A percentile compares a stretch with the other conserved stretches of the same genome.
Evolutionary conservation across 352 stramenopile genomes (phyloP).

Genomic region (Phytophthora citrophthora): DNA sequence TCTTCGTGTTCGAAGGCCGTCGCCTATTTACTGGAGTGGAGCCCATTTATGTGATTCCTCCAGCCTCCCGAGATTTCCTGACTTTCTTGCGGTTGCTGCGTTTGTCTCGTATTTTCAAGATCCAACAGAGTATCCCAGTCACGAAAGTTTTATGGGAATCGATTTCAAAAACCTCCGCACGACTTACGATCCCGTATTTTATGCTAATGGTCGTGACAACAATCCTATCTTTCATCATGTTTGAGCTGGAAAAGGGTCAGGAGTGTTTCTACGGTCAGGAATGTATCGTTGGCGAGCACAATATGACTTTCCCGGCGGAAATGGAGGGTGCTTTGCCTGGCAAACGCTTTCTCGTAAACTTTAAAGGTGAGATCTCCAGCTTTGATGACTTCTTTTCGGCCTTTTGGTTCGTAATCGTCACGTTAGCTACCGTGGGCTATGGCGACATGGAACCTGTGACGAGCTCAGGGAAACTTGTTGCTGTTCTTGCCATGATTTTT

Average conservation of each 20-base stretch:
- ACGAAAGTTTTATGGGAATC: conserved; percentile 80
- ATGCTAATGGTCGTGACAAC: conserved; percentile 80
- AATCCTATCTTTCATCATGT: conserved; percentile 83
- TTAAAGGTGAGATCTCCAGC: conserved; percentile 67
- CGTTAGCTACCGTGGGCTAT: conserved; percentile 73
- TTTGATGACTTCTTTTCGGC: conserved; percentile 86
- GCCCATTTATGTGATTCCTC: conserved; percentile 73
- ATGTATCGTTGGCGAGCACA: conserved; percentile 63
- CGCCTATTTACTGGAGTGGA: conserved; percentile 36
- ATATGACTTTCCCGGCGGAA: conserved; percentile 64
- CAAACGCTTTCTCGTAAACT: conserved; percentile 79
- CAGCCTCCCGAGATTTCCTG: conserved; percentile 64
- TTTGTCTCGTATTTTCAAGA: conserved; percentile 80
- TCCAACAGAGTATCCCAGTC: conserved; percentile 80
- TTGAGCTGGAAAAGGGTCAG: conserved; percentile 76
- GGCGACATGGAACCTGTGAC: conserved; percentile 80
- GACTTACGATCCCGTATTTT: conserved; percentile 80
- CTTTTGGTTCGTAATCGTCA: conserved; percentile 89
- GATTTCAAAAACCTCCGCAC: conserved; percentile 82
- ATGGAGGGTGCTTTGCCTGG: conserved; percentile 54
- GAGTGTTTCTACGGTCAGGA: conserved; percentile 79
- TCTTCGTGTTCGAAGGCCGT: conserved; percentile 63
- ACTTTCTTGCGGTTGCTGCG: conserved; percentile 66
- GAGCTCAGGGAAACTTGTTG: conserved; percentile 71
- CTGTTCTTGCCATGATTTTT: conserved; percentile 82